These are phyloP conservation scores for Bisporella sp. DNA, from an alignment of 2,329 filamentous ascomycete species.

Conservation along the genomic window DNA sequence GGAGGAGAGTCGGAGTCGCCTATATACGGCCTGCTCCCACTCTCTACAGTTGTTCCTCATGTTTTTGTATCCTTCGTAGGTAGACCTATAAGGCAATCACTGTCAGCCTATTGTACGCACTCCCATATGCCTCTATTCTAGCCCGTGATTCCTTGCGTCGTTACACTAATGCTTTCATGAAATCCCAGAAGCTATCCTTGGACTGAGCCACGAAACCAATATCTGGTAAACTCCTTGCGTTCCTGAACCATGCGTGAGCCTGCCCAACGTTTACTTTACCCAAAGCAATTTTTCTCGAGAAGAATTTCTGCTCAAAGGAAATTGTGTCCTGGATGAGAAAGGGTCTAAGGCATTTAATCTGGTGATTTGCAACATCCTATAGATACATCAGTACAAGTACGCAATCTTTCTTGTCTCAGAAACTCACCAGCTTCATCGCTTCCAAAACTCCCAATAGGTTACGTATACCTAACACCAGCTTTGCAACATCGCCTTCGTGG, in stretches of 20 bases:
- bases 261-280: slow-evolving; percentile 52
- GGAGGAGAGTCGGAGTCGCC: no score
- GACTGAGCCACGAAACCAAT: slow-evolving; percentile 26
- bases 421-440: slow-evolving; percentile 73
- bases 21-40: no score
- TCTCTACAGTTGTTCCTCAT: no score
- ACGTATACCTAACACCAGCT: slow-evolving; percentile 74
- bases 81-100: no score
- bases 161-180: slow-evolving; percentile 51
- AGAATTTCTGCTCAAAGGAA: slow-evolving; percentile 83
- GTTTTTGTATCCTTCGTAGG: no score
- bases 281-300: slow-evolving; percentile 64
- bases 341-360: slow-evolving; percentile 81
- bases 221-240: slow-evolving; percentile 29
- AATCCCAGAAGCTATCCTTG: slow-evolving; percentile 51
- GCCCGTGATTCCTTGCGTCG: no score
- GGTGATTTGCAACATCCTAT: slow-evolving; percentile 92
- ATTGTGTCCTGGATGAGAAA: slow-evolving; percentile 87
- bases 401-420: no score
- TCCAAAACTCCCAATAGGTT: slow-evolving; percentile 80
- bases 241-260: slow-evolving; percentile 59
- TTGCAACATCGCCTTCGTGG: slow-evolving; percentile 57
- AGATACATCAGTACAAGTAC: no score
- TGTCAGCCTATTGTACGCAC: no score
- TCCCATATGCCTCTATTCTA: no score